Conservation (phyloP, 805 yeast species). For the Yamadazyma takamatsuzukensis region DNA sequence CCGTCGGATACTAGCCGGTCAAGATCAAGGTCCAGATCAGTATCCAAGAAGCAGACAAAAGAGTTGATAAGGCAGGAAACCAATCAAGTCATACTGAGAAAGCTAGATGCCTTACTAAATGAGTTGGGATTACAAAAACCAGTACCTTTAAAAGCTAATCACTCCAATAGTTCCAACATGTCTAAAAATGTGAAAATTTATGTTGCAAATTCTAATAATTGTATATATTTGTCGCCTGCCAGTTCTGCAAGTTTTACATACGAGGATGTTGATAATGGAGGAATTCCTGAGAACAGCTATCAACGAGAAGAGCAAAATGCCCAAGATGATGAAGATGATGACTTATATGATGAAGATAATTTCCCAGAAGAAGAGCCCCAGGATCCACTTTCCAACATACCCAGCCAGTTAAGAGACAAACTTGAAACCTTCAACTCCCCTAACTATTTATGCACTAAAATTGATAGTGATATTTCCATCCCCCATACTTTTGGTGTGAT, state of each 20-base stretch:
- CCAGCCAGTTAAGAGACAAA: constrained; percentile 16
- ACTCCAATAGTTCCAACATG: constrained; percentile 18
- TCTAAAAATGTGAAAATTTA: constrained; percentile 28
- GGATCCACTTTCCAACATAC: constrained; percentile 3
- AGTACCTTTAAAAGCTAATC: constrained; percentile 29
- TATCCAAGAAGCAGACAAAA: constrained; percentile 27
- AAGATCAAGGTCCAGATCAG: constrained; percentile 13
- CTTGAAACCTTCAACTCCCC: constrained; percentile 28
- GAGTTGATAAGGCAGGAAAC: constrained; percentile 39
- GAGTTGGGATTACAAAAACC: constrained; percentile 41
- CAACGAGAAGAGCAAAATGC: constrained; percentile 1
- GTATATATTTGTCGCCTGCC: constrained; percentile 38
- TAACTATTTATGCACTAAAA: constrained; percentile 31
- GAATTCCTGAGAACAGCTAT: constrained; percentile 14
- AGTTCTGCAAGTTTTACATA: constrained; percentile 37
- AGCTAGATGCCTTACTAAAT: constrained; percentile 23
- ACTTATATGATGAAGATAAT: constrained; percentile 3
- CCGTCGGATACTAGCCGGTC: too few species aligned
- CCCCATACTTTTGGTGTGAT: constrained; percentile 54
- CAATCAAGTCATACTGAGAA: constrained; percentile 31
- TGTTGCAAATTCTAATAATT: constrained; percentile 38
- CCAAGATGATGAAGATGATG: neutral
- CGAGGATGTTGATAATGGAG: constrained; percentile 43
- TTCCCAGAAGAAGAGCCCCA: constrained; percentile 5
- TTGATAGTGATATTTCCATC: constrained; percentile 39